Base-by-base conservation (phyloP, 768 basidiomycete species). In the Tulasnella sp. region DNA sequence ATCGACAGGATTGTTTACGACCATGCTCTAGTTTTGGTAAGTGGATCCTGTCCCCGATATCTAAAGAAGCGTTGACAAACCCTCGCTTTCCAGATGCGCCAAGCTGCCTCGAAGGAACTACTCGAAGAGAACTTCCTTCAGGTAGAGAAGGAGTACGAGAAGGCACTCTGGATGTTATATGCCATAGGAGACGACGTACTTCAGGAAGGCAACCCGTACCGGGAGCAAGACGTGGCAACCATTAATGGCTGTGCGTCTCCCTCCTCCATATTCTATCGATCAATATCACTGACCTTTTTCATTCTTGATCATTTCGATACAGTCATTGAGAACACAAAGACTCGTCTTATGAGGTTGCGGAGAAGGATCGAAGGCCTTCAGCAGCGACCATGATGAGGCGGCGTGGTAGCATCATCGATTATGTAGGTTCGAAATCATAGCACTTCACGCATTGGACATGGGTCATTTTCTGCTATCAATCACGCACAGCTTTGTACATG, bases 141-240 rank as follows among this genome's bases (percentile, higher is more conserved):
- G 67, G 94, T 92, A 70, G 91, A 96, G 75, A 87, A 86, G 69
- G 76, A 95, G 38, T 99, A 98, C 71, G 94, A 97, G 67, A 91
- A 91, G 66, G 90, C 91, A 0, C 71, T 98, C 7, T 96, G 92
- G 91, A 88, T 93, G 68, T 76, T 98, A 29, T 89, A 93, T 64
- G 87, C 92, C 0, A 76, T 98, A 7, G 85, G 93, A 68, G 96
- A 98, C 68, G 88, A 95, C 66, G 75, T 91, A 1, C 69, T 87
- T 62, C 86, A 90, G 69, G 80, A 77, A 8, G 86, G 83, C 13
- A 91, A 89, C 67, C 87, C 89, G 2, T 90, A 84, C 70, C 79
- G 84, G 79, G 86, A 88, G 53, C 88, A 91, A 65, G 89, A 91
- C 66, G 78, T 83, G 29, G 78, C 80, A 42, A 88, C 86, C n/a